phyloP scores from a whole-genome alignment of 371 early-diverging fungal genomes.

The Scutellospora calospora region DNA sequence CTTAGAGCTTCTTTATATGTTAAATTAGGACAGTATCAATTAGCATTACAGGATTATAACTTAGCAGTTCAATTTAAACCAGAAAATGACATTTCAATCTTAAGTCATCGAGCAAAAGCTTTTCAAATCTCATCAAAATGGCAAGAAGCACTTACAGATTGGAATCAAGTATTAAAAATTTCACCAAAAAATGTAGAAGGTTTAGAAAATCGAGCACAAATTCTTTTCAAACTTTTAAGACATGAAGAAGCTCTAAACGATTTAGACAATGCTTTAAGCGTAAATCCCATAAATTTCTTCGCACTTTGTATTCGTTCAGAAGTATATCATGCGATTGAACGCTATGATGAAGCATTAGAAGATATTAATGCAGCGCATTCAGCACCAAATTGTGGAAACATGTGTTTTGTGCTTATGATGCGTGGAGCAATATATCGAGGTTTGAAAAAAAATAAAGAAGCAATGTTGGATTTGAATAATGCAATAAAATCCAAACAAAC shows the following conservation, averaged over 20 bases:
- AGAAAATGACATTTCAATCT: too few relatives aligned
- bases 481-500: not conserved
- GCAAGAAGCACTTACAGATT: too few relatives aligned
- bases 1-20: not conserved
- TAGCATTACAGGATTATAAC: too few relatives aligned
- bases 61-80: too few relatives aligned
- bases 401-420: not conserved
- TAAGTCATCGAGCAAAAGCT: too few relatives aligned
- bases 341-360: not conserved
- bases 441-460: constrained; percentile 16
- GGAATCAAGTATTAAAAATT: too few relatives aligned
- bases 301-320: not conserved
- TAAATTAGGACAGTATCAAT: too few relatives aligned
- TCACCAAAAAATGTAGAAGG: too few relatives aligned
- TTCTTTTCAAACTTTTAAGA: too few relatives aligned
- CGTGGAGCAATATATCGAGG: constrained; percentile 12
- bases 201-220: too few relatives aligned
- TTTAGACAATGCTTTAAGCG: not conserved
- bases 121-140: too few relatives aligned
- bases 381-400: not conserved
- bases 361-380: not conserved
- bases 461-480: constrained; percentile 15
- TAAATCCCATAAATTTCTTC: not conserved
- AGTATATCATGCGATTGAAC: not conserved
- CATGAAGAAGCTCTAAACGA: not conserved